Conservation (phyloP, 331 rosid genomes). For the Quercus lobata region DNA sequence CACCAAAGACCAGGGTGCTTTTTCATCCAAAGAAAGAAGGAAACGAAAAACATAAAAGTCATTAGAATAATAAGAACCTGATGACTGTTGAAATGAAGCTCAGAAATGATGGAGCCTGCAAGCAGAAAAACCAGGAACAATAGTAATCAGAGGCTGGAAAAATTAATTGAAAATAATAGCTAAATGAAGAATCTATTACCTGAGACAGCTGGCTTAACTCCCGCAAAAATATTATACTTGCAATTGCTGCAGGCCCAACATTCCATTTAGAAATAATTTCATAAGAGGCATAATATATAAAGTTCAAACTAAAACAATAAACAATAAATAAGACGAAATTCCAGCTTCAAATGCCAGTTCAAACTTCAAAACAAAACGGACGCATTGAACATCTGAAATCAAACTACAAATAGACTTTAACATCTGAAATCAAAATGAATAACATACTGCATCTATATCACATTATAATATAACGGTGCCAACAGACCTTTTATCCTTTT, state of each 20-base stretch:
- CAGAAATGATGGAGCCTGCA: slow-evolving; percentile 56
- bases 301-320: background rate
- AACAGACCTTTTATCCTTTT: background rate
- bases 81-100: slow-evolving; percentile 45
- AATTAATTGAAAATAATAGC: background rate
- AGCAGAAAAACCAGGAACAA: slow-evolving; percentile 27
- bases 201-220: slow-evolving; percentile 43
- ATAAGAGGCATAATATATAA: background rate
- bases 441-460: background rate
- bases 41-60: slow-evolving; percentile 1
- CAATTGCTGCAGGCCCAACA: slow-evolving; percentile 64
- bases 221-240: slow-evolving; percentile 61
- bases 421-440: background rate
- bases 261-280: slow-evolving; percentile 7
- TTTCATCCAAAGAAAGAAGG: slow-evolving; percentile 6
- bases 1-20: slow-evolving; percentile 1
- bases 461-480: background rate
- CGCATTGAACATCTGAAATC: background rate
- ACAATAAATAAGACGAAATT: background rate
- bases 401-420: background rate
- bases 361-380: background rate
- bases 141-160: slow-evolving; percentile 24
- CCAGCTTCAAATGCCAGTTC: background rate
- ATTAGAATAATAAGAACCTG: slow-evolving; percentile 55
- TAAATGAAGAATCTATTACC: slow-evolving; percentile 37